Conservation (phyloP, 2,329 filamentous ascomycete genomes). For the Dryadomyces quercus-mongolicae region DNA sequence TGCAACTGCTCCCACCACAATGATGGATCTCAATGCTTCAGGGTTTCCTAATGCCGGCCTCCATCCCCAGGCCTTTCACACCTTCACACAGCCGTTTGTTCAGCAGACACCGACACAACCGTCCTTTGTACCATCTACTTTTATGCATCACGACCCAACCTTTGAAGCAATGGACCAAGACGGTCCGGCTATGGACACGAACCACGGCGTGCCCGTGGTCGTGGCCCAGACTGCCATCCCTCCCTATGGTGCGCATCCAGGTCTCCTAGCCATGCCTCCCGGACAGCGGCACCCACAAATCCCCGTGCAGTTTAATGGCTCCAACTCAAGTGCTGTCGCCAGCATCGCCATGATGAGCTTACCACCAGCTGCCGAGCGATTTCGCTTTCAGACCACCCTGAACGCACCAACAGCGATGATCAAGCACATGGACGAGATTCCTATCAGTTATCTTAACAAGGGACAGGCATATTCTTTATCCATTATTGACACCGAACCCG, state of each 20-base stretch:
- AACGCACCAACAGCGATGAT: constrained; percentile 97
- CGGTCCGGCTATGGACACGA: constrained; percentile 52
- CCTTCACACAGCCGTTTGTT: constrained; percentile 56
- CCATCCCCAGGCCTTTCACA: constrained; percentile 38
- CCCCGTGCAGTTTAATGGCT: neutral
- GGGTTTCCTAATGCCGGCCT: constrained; percentile 46
- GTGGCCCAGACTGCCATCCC: neutral
- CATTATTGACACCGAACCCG: constrained; percentile 63
- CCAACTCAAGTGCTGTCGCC: neutral
- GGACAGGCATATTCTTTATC: constrained; percentile 87
- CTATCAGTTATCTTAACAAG: constrained; percentile 96
- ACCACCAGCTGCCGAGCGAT: constrained; percentile 52
- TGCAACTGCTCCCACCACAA: constrained; percentile 23
- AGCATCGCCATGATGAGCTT: constrained; percentile 31
- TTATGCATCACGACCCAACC: constrained; percentile 67
- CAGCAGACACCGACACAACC: constrained; percentile 43
- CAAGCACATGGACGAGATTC: constrained; percentile 78
- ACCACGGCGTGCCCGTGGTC: constrained; percentile 20
- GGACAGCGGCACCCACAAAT: constrained; percentile 5
- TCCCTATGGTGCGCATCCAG: neutral
- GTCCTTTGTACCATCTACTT: constrained; percentile 65
- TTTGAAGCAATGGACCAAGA: constrained; percentile 74
- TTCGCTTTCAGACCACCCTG: constrained; percentile 79
- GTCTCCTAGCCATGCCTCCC: constrained; percentile 4
- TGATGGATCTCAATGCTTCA: constrained; percentile 49